Percentiles rank a stretch among this genome's conserved stretches.
These are phyloP conservation scores for Thraustochytrium sp. DNA, from an alignment of 352 stramenopile species.

Conservation along the genomic window DNA sequence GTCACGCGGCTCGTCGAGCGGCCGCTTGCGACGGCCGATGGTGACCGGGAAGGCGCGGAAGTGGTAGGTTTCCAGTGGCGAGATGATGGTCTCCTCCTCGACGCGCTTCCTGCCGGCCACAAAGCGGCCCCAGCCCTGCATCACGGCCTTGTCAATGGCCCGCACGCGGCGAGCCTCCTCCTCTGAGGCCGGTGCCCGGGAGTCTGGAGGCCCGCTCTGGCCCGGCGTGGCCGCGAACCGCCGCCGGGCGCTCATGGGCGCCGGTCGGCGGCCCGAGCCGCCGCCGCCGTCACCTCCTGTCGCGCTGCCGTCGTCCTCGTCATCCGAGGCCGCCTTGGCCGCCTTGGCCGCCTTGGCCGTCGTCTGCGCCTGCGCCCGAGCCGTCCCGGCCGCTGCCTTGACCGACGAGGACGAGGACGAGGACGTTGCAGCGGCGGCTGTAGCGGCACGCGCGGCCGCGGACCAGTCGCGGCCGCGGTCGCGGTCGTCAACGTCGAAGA, in stretches of 20 bases:
- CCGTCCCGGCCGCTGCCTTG: too few relatives aligned
- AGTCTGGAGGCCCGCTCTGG: not conserved
- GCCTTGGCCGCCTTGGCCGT: not conserved
- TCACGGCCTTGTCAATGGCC: not conserved
- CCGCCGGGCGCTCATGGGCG: too few relatives aligned
- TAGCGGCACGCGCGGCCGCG: not conserved
- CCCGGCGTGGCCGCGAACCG: too few relatives aligned
- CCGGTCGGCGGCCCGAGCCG: too few relatives aligned
- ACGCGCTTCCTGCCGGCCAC: not conserved
- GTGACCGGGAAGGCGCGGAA: not conserved
- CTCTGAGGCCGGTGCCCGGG: not conserved
- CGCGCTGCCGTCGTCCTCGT: not conserved
- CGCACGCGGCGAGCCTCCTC: not conserved
- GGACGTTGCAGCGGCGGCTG: not conserved
- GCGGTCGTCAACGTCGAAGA: slow-evolving; percentile 22
- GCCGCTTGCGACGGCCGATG: not conserved
- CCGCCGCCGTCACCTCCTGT: not conserved
- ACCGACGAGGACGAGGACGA: too few relatives aligned
- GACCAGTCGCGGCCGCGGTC: not conserved
- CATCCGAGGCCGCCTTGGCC: not conserved
- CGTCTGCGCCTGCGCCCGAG: too few relatives aligned
- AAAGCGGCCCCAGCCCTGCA: slow-evolving; percentile 37
- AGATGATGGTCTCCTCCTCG: slow-evolving; percentile 29
- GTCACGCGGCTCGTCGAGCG: slow-evolving; percentile 12
- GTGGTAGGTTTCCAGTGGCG: slow-evolving; percentile 33